These are phyloP conservation scores for Musa acuminata DNA, from an alignment of 176 grass and related monocot species.

Conservation along the genomic window DNA sequence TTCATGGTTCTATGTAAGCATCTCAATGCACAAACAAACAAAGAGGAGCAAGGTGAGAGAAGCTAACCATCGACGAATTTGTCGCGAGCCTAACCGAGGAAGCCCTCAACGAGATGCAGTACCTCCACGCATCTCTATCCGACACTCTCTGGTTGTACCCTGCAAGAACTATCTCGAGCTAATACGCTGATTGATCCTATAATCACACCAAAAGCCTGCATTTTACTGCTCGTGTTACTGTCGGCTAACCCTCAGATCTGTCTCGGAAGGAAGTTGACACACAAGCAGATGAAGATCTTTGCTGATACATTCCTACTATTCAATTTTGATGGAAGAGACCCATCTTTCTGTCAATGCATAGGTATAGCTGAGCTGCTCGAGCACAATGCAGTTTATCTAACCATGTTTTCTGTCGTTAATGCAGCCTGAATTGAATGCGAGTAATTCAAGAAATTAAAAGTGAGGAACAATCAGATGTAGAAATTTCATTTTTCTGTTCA, in stretches of 20 bases:
- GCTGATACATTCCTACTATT: not conserved
- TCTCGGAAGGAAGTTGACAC: not conserved
- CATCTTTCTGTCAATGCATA: not conserved
- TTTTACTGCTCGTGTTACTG: not conserved
- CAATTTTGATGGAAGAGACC: not conserved
- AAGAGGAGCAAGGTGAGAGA: not conserved
- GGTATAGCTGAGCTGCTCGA: not conserved
- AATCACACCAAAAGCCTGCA: not conserved
- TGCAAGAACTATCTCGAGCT: not conserved
- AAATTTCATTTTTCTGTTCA: too few relatives aligned
- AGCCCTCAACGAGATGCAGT: constrained; percentile 9
- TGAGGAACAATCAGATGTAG: too few relatives aligned
- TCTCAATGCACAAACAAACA: not conserved
- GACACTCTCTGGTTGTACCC: constrained; percentile 16
- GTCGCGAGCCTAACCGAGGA: constrained; percentile 1
- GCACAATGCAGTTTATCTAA: too few relatives aligned
- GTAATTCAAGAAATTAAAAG: too few relatives aligned
- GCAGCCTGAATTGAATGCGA: too few relatives aligned
- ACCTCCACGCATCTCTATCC: not conserved
- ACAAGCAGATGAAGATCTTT: constrained; percentile 5
- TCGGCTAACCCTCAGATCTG: constrained; percentile 4
- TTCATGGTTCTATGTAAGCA: constrained; percentile 17
- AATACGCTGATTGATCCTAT: not conserved
- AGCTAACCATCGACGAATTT: not conserved
- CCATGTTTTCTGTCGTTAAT: too few relatives aligned